These are phyloP conservation scores for Incumbomyces lentus DNA, from an alignment of 2,329 filamentous ascomycete species.

Conservation along the genomic window DNA sequence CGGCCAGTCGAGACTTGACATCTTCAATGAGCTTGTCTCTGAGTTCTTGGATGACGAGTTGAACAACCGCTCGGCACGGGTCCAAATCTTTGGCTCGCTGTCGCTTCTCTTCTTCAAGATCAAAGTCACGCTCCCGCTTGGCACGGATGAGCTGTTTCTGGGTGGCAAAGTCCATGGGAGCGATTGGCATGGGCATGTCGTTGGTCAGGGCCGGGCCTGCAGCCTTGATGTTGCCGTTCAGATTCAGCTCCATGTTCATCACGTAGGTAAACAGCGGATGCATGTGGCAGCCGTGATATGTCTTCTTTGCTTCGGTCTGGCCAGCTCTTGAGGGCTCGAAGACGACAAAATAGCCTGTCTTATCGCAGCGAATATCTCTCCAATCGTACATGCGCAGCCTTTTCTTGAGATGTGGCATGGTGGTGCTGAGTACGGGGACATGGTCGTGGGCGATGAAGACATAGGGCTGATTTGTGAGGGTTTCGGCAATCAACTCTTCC, in stretches of 20 bases:
- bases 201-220: constrained; percentile 42
- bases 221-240: constrained; percentile 55
- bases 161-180: constrained; percentile 11
- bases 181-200: constrained; percentile 25
- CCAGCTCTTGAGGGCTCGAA: constrained; percentile 71
- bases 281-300: constrained; percentile 67
- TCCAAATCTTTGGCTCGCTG: constrained; percentile 80
- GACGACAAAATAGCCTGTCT: constrained; percentile 80
- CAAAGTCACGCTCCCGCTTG: constrained; percentile 64
- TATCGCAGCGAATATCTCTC: constrained; percentile 72
- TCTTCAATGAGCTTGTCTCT: constrained; percentile 79
- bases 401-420: constrained; percentile 81
- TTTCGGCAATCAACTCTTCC: constrained; percentile 53
- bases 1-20: constrained; percentile 77
- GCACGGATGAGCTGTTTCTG: constrained; percentile 33
- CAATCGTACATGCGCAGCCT: constrained; percentile 73
- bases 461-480: constrained; percentile 71
- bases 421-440: constrained; percentile 77
- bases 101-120: constrained; percentile 81
- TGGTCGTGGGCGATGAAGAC: constrained; percentile 80
- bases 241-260: constrained; percentile 81
- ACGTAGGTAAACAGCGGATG: constrained; percentile 82
- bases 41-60: constrained; percentile 68
- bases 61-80: constrained; percentile 73
- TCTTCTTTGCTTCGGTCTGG: constrained; percentile 69